A percentile compares a stretch with the other conserved stretches of the same genome.
phyloP scores from a whole-genome alignment of 192 early-diverging fungal species.

The Coemansia umbellata region DNA sequence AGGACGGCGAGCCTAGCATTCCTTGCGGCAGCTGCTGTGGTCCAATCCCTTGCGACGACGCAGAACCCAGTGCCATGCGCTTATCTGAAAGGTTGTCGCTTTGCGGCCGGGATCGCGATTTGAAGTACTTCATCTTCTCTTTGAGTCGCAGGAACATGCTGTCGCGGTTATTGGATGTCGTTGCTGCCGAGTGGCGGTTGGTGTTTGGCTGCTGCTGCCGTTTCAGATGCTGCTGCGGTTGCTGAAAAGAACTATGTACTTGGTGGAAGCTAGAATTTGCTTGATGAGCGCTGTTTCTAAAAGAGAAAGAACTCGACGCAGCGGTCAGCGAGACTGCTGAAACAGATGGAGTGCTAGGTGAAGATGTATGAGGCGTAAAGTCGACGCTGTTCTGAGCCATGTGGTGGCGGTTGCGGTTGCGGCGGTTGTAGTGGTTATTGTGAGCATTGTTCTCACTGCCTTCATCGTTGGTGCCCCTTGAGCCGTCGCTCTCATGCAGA shows the following conservation, averaged over 20 bases:
- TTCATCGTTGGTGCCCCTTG: conserved; percentile 3
- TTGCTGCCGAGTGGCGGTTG: conserved; percentile 34
- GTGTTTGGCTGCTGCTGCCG: conserved; percentile 6
- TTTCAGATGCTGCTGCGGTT: not conserved
- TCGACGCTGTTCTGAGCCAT: conserved; percentile 29
- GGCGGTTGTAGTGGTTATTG: no score
- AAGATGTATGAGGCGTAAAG: conserved; percentile 29
- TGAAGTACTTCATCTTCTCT: conserved; percentile 46
- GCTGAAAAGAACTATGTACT: conserved; percentile 10
- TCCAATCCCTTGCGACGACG: not conserved
- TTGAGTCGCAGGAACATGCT: conserved; percentile 50
- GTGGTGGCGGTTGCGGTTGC: conserved; percentile 6
- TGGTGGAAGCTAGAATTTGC: conserved; percentile 11
- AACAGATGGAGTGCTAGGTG: conserved; percentile 30
- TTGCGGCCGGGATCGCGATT: conserved; percentile 40
- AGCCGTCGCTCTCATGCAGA: conserved; percentile 6
- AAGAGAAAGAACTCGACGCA: conserved; percentile 40
- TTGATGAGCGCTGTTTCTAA: conserved; percentile 31
- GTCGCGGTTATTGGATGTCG: conserved; percentile 33
- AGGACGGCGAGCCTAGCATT: conserved; percentile 12
- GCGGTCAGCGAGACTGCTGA: conserved; percentile 37
- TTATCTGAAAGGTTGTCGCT: conserved; percentile 42
- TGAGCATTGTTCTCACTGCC: conserved; percentile 14
- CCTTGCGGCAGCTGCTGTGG: not conserved
- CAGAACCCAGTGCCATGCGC: conserved; percentile 1